A percentile compares a stretch with the other conserved stretches of the same genome.
These are phyloP conservation scores for Phytophthora citrophthora DNA, from an alignment of 352 stramenopile species.

Conservation along the genomic window DNA sequence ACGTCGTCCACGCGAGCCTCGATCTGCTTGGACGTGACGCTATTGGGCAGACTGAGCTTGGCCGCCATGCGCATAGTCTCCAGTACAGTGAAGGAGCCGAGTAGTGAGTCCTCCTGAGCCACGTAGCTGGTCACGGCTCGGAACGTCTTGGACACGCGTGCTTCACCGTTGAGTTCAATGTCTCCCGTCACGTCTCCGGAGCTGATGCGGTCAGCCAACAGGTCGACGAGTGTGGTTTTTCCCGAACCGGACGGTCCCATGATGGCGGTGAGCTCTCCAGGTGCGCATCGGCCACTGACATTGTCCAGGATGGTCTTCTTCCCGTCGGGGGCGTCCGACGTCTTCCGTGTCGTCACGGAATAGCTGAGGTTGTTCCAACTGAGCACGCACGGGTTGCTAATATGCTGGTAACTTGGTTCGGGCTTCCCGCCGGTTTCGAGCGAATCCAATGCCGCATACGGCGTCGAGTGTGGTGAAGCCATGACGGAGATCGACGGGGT, in stretches of 20 bases:
- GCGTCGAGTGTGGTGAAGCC: slow-evolving; percentile 5
- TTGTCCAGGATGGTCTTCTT: slow-evolving; percentile 57
- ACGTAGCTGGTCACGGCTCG: slow-evolving; percentile 64
- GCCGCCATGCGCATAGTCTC: slow-evolving; percentile 75
- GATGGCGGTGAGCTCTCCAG: slow-evolving; percentile 66
- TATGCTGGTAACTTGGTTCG: slow-evolving; percentile 8
- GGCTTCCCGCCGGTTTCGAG: slow-evolving; percentile 19
- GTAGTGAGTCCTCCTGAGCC: slow-evolving; percentile 67
- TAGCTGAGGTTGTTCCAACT: slow-evolving; percentile 25
- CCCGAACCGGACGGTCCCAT: slow-evolving; percentile 68
- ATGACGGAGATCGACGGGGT: slow-evolving; percentile 16
- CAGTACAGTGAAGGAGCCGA: slow-evolving; percentile 69
- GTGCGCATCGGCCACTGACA: slow-evolving; percentile 56
- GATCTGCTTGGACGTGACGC: slow-evolving; percentile 34
- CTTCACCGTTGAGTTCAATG: slow-evolving; percentile 59
- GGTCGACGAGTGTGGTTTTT: slow-evolving; percentile 71
- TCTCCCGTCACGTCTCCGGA: slow-evolving; percentile 47
- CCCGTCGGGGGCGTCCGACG: slow-evolving; percentile 8
- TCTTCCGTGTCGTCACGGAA: background rate
- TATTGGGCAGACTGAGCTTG: slow-evolving; percentile 55
- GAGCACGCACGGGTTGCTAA: slow-evolving; percentile 20
- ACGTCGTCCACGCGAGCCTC: slow-evolving; percentile 47
- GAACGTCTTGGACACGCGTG: slow-evolving; percentile 45
- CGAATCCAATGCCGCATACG: slow-evolving; percentile 11
- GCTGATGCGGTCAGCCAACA: slow-evolving; percentile 65